Evolutionary conservation across 495 filamentous ascomycete species (phyloP), one percentile per base, ranked within the genome.

Genomic region (Penicillium argentinense): DNA sequence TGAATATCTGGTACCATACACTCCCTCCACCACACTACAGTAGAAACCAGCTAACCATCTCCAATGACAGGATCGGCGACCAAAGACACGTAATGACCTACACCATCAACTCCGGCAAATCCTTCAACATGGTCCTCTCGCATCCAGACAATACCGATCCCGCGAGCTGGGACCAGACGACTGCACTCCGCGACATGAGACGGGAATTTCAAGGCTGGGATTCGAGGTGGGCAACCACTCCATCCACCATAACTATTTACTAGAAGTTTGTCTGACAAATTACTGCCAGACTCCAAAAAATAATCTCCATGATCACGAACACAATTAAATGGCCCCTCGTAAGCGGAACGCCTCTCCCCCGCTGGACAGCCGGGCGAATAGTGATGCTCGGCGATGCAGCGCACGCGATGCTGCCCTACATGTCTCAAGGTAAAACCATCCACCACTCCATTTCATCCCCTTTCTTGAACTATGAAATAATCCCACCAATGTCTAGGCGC

Each of bases 121-220:
- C 65, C 4, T 76, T 77, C 51, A 78, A 80, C 44, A 69, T 78
- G 63, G 76, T 77, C 0, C 62, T 80, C 6, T 72, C 67, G 1
- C 76, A 80, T 57, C 69, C 68, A 16, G 69, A 74, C 22, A 39
- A 42, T 12, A 67, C 57, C 11, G 71, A 76, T 16, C 66, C 68
- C 2, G 24, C 56, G 3, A 71, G 61, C 3, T 67, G 67, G 65
- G 53, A 72, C 58, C 53, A 65, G 56, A 41, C 54, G 37, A 53
- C 54, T 27, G 59, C 56, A 36, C n/a, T 75, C 17, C 25, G 61
- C 11, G 66, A 68, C 21, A 66, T 76, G 71, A 42, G 57, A 26
- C 19, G 42, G 7, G 54, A 73, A n/a, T 77, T 75, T 43, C 12
- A 49, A 5, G 64, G 54, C 5, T 76, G 71, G 71, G 72, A 76